A percentile compares a stretch with the other conserved stretches of the same genome.
These are phyloP conservation scores for Fusarium euwallaceae DNA, from an alignment of 2,329 filamentous ascomycete species.

Conservation along the genomic window DNA sequence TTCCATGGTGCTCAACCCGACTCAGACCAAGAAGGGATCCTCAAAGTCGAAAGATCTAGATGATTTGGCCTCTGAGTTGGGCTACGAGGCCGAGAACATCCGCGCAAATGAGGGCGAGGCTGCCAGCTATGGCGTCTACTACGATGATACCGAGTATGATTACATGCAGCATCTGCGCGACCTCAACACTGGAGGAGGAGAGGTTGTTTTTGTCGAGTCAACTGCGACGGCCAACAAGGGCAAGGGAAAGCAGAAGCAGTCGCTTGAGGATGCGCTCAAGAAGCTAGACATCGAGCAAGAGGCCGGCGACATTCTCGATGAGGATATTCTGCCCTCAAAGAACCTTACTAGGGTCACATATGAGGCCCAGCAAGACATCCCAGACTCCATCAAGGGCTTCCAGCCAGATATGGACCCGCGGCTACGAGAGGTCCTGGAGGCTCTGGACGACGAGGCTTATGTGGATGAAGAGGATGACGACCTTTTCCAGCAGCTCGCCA, in stretches of 20 bases:
- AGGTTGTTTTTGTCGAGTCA: conserved; percentile 87
- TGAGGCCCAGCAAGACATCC: conserved; percentile 92
- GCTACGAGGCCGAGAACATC: conserved; percentile 73
- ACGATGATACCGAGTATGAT: conserved; percentile 94
- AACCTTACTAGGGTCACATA: conserved; percentile 84
- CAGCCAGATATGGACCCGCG: conserved; percentile 98
- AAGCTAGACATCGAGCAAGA: conserved; percentile 69
- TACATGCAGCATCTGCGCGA: conserved; percentile 99
- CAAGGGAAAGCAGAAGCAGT: conserved; percentile 81
- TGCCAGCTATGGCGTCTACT: conserved; percentile 93
- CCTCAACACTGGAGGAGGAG: conserved; percentile 78
- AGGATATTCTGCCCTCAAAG: conserved; percentile 83
- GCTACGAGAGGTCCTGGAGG: conserved; percentile 90
- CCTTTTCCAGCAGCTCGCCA: conserved; percentile 80
- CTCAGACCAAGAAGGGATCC: conserved; percentile 55
- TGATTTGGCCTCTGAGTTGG: conserved; percentile 83
- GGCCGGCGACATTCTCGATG: conserved; percentile 73
- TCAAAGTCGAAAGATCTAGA: conserved; percentile 74
- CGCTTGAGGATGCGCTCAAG: conserved; percentile 85
- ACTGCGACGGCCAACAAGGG: conserved; percentile 72
- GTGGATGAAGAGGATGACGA: conserved; percentile 92
- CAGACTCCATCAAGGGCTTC: conserved; percentile 92
- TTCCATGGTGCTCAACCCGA: conserved; percentile 89
- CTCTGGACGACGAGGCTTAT: conserved; percentile 94
- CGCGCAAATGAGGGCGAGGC: conserved; percentile 96